Evolutionary conservation across 495 filamentous ascomycete species (phyloP).

Genomic region (Penicillium mononematosum): DNA sequence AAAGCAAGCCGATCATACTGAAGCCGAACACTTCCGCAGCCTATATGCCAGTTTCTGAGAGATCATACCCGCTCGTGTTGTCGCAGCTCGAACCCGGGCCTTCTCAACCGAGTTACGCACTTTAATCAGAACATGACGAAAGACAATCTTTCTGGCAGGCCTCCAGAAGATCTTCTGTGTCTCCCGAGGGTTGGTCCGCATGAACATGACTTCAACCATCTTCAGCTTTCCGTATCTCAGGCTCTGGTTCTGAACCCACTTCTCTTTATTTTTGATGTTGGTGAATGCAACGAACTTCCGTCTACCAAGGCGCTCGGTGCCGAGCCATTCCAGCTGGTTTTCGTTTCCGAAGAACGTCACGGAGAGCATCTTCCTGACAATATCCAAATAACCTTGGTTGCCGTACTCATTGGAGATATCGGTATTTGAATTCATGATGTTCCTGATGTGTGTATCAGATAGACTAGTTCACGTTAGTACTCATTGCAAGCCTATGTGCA

Average conservation of each 20-base stretch:
- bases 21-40: not conserved
- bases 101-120: not conserved
- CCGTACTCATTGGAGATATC: not conserved
- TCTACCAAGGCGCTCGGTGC: not conserved
- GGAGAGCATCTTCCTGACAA: not conserved
- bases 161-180: not conserved
- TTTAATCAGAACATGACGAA: not conserved
- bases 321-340: not conserved
- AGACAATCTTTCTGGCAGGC: not conserved
- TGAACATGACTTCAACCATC: slow-evolving; percentile 1
- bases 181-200: not conserved
- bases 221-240: not conserved
- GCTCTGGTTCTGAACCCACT: not conserved
- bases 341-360: not conserved
- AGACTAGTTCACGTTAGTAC: not conserved
- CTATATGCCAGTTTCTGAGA: not conserved
- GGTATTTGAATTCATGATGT: not conserved
- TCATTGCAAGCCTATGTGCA: not conserved
- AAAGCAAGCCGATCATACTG: not conserved
- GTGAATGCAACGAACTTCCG: not conserved
- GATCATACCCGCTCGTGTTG: not conserved
- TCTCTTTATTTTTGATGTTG: slow-evolving; percentile 1
- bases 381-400: not conserved
- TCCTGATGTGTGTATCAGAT: not conserved
- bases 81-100: not conserved